Base-by-base conservation (phyloP, 2,329 filamentous ascomycete genomes). In the Sporothrix curviconia region DNA sequence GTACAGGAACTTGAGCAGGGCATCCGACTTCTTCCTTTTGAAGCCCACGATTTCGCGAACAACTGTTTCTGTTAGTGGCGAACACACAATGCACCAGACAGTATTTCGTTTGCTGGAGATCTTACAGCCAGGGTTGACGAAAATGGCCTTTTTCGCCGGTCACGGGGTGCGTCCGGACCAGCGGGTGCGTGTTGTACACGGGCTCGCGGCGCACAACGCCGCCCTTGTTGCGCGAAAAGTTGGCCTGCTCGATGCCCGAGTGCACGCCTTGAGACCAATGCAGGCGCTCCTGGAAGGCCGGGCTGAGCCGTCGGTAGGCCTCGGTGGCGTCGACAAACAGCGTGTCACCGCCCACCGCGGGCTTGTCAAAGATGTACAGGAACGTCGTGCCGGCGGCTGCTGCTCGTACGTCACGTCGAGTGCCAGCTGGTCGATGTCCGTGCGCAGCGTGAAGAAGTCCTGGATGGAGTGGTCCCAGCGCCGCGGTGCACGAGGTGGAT, bases 131-230 rank as follows among this genome's bases (percentile, higher is more conserved):
- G 86, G 86, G 69, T 95, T 95, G 30, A 95, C 82, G 64, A 82
- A 95, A 8, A 95, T 73, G 0, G 88, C 86, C 75, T 95, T 95
- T n/a, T 71, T 94, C 88, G n/a, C 89, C 88, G 0, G 90, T 95
- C 7, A 78, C 83, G 0, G 90, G 89, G 68, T 95, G 90, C 0
- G 89, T 92, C n/a, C 90, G 78, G 2, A 95, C 82, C 59, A 95
- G 74, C 0, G 90, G 90, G 65, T 95, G 90, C 49, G 84, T 82
- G 46, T 81, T 85, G 4, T 82, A 79, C 1, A 94, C 83, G 0
- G 90, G 88, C 64, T 92, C 88, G 43, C 90, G 82, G 11, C 90
- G 78, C 60, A 60, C 86, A 65, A 92, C 81, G 43, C 87, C 83
- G 7, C 85, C 87, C 83, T 77, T 32, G 28, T 5, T 11, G 28